Conservation (phyloP, 2,329 filamentous ascomycete species). For the Didymella arachidicola region DNA sequence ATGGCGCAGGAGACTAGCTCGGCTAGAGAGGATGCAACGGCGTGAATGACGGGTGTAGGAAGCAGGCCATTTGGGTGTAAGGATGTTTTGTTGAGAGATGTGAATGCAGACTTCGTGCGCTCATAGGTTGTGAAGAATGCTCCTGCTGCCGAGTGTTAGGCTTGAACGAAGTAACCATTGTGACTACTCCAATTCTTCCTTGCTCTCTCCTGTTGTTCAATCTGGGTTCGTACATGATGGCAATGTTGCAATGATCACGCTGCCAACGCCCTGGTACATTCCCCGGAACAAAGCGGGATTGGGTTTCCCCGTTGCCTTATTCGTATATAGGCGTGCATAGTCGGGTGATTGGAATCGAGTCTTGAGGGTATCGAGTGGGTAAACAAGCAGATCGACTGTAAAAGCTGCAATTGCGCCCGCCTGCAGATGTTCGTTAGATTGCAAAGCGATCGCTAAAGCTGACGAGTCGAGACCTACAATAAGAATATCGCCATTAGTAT, state of each 20-base stretch:
- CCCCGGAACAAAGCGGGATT: constrained; percentile 71
- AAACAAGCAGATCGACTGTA: constrained; percentile 83
- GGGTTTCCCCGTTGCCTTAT: constrained; percentile 63
- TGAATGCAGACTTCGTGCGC: constrained; percentile 71
- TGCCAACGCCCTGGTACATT: constrained; percentile 86
- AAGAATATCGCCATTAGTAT: constrained; percentile 64
- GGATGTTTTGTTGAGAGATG: constrained; percentile 54
- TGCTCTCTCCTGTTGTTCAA: neutral
- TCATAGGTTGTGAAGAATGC: constrained; percentile 94
- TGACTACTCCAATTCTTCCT: neutral
- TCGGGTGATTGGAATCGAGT: constrained; percentile 83
- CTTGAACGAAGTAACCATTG: too few species aligned
- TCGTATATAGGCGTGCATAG: constrained; percentile 71
- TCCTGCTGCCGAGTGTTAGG: constrained; percentile 63
- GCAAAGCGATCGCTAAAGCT: neutral
- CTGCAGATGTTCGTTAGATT: constrained; percentile 54
- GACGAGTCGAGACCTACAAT: constrained; percentile 57
- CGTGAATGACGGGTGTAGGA: constrained; percentile 74
- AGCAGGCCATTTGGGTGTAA: constrained; percentile 53
- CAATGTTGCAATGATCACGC: constrained; percentile 84
- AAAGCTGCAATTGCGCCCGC: constrained; percentile 87
- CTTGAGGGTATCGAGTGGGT: constrained; percentile 89
- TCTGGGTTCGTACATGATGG: constrained; percentile 69
- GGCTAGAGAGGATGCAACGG: constrained; percentile 74
- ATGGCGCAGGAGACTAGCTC: constrained; percentile 88